These are phyloP conservation scores for Cryptosporidium sp. DNA, from an alignment of 169 alveolate species.

Conservation along the genomic window DNA sequence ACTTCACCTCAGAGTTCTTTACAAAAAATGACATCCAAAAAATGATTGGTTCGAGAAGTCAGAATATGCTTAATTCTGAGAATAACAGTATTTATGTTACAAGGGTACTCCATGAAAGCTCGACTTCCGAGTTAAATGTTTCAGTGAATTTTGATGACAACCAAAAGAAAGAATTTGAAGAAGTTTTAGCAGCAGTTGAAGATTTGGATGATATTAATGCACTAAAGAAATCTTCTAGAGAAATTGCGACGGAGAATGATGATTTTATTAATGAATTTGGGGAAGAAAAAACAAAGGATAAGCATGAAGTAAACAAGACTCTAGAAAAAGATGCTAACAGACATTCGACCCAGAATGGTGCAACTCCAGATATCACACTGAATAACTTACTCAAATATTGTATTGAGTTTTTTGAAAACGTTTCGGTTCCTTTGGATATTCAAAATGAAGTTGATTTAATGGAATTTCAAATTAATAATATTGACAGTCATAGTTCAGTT, in stretches of 20 bases:
- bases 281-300: conserved; percentile 68
- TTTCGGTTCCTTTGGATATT: conserved; percentile 56
- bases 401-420: conserved; percentile 38
- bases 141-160: conserved; percentile 34
- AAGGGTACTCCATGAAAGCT: conserved; percentile 80
- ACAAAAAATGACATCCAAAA: conserved; percentile 62
- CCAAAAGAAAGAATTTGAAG: conserved; percentile 84
- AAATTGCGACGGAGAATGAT: conserved; percentile 79
- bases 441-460: conserved; percentile 54
- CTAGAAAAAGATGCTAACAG: not conserved
- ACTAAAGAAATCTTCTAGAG: conserved; percentile 81
- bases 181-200: conserved; percentile 86
- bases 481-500: not conserved
- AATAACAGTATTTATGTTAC: conserved; percentile 79
- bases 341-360: not conserved
- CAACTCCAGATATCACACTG: not conserved
- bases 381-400: conserved; percentile 37
- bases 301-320: not conserved
- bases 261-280: conserved; percentile 81
- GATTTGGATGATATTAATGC: conserved; percentile 89
- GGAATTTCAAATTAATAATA: conserved; percentile 24
- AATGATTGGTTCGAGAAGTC: conserved; percentile 66
- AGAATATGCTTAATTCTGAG: conserved; percentile 58
- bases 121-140: conserved; percentile 74
- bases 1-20: conserved; percentile 81